phyloP scores from a whole-genome alignment of 2,329 filamentous ascomycete genomes.

The Macrophomina phaseolina region DNA sequence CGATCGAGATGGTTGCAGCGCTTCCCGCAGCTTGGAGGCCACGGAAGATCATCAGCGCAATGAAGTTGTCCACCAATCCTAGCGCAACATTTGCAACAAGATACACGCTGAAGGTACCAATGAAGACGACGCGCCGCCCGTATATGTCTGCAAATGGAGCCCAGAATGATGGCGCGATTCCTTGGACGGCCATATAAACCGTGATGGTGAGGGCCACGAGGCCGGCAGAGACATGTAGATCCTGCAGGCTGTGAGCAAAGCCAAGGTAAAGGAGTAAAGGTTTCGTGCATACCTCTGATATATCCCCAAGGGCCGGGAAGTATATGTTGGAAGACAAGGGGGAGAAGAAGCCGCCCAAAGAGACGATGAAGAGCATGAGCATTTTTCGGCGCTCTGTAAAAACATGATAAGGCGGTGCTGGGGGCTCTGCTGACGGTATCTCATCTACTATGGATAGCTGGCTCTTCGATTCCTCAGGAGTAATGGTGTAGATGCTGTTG shows the following conservation, averaged over 20 bases:
- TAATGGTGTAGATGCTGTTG: background rate
- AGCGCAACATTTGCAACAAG: constrained; percentile 55
- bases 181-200: constrained; percentile 56
- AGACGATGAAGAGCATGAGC: constrained; percentile 54
- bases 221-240: constrained; percentile 44
- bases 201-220: constrained; percentile 46
- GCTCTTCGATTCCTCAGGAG: background rate
- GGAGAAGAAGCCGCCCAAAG: constrained; percentile 59
- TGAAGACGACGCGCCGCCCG: constrained; percentile 57
- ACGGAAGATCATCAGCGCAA: constrained; percentile 41
- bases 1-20: constrained; percentile 48
- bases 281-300: constrained; percentile 30
- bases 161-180: constrained; percentile 58
- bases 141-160: constrained; percentile 58
- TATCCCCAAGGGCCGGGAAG: constrained; percentile 32
- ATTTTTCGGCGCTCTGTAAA: constrained; percentile 29
- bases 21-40: constrained; percentile 47
- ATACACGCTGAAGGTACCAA: constrained; percentile 55
- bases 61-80: constrained; percentile 49
- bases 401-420: constrained; percentile 30
- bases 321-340: constrained; percentile 48
- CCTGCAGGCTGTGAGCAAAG: constrained; percentile 11
- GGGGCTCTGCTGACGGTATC: background rate
- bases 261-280: no score
- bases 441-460: background rate